These are phyloP conservation scores for Eucalyptus coolabah DNA, from an alignment of 345 rosid species.

Conservation along the genomic window DNA sequence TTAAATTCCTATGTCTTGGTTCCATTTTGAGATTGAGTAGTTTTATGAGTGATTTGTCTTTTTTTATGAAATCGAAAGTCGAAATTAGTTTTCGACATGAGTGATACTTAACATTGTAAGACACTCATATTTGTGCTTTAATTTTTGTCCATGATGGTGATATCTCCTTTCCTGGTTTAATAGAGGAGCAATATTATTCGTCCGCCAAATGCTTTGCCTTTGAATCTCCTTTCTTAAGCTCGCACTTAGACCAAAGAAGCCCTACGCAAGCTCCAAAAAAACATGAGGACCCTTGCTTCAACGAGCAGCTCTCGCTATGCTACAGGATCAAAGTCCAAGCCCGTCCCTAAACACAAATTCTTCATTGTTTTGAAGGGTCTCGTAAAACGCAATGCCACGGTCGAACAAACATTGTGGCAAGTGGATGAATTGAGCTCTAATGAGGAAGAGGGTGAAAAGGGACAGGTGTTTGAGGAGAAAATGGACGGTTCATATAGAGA, in stretches of 20 bases:
- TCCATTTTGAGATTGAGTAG: background rate
- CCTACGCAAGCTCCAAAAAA: too few relatives aligned
- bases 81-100: too few relatives aligned
- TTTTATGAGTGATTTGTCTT: background rate
- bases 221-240: too few relatives aligned
- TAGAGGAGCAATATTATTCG: background rate
- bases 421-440: conserved; percentile 7
- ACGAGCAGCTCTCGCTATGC: too few relatives aligned
- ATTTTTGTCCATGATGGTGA: background rate
- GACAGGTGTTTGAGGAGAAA: background rate
- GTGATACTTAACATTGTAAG: background rate
- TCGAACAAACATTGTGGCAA: background rate
- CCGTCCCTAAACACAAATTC: background rate
- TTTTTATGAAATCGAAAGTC: background rate
- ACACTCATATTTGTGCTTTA: background rate
- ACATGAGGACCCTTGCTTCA: too few relatives aligned
- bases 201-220: background rate
- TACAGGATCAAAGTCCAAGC: conserved; percentile 10
- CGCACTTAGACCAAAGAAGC: too few relatives aligned
- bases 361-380: background rate
- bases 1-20: background rate
- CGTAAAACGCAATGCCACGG: background rate
- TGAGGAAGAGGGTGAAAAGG: background rate
- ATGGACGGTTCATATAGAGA: background rate
- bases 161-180: background rate